Evolutionary conservation across 495 filamentous ascomycete genomes (phyloP).

Genomic region (Friedmanniomyces endolithicus): DNA sequence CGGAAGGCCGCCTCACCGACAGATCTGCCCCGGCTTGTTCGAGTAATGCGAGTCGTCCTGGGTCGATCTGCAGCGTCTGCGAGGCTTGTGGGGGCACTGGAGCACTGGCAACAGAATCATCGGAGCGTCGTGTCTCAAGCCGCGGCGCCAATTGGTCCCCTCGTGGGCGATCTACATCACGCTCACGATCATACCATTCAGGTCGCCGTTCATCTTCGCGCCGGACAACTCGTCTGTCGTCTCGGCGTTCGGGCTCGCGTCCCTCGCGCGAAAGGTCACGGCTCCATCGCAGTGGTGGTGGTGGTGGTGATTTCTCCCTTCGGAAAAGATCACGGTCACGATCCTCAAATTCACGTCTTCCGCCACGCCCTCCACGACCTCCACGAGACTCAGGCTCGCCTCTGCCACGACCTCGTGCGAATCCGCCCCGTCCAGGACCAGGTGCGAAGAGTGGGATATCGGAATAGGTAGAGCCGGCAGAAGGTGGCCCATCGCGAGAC

Average conservation of each 20-base stretch:
- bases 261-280: constrained; percentile 25
- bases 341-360: constrained; percentile 9
- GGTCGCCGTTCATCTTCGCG: constrained; percentile 48
- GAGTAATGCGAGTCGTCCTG: constrained; percentile 15
- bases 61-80: constrained; percentile 11
- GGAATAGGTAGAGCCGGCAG: constrained; percentile 54
- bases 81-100: not conserved
- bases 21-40: constrained; percentile 12
- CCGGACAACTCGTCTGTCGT: constrained; percentile 27
- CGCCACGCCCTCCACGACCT: constrained; percentile 29
- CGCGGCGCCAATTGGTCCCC: constrained; percentile 15
- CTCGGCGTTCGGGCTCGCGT: constrained; percentile 29
- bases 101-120: constrained; percentile 4
- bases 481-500: constrained; percentile 51
- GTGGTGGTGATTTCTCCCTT: constrained; percentile 47
- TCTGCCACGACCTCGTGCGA: constrained; percentile 48
- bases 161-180: constrained; percentile 23
- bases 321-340: constrained; percentile 45
- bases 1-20: constrained; percentile 5
- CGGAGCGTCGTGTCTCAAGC: constrained; percentile 3
- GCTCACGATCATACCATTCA: constrained; percentile 25
- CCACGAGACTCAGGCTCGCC: not conserved
- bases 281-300: constrained; percentile 21
- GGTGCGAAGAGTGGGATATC: constrained; percentile 47
- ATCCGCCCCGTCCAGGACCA: constrained; percentile 44